Evolutionary conservation across 2,329 filamentous ascomycete species (phyloP), one percentile per base, ranked within the genome.

Genomic region (Lecanosticta acicola): DNA sequence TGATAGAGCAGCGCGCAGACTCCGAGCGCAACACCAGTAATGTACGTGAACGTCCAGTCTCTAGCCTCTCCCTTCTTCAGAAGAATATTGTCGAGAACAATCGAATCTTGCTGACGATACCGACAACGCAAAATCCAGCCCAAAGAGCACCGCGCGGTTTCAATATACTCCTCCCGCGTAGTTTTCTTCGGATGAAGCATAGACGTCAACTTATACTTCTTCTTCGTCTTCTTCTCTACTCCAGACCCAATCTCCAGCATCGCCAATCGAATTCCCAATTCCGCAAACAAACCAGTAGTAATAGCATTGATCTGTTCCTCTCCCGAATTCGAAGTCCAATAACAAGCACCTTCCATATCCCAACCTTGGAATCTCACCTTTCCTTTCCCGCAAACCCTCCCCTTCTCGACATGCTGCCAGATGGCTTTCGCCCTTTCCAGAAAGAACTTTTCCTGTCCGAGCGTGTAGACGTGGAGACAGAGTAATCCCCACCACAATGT

Each of bases 261-360:
- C 13, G 39, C 39, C 13, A 41, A 21, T 9, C 39, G 39, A 5
- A 41, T 14, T n/a, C 39, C 32, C 32, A 43, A 36, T 32, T 43
- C 41, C 17, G 41, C 41, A 26, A 43, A 43, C 10, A 47, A 18
- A 5, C 45, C 45, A n/a, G 39, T 47, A n/a, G 38, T 43, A n/a
- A 47, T 43, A 9, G 45, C 32, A 39, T 47, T 47, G 33, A 47
- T 43, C 34, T 47, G 45, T 29, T 43, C 39, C 24, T 42, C 39
- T 24, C 33, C 45, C 17, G 19, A 11, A 3, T 36, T 38, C 3
- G 45, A 43, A 11, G 32, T 47, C 45, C 45, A 43, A 19, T 29
- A 47, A 21, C 32, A 37, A 4, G 39, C 39, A 3, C 39, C 39
- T 18, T 41, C 39, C 39, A 41, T 41, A 18, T 41, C 39, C 21